Evolutionary conservation across 306 rosid species (phyloP).

Genomic region (Cyamopsis tetragonoloba): DNA sequence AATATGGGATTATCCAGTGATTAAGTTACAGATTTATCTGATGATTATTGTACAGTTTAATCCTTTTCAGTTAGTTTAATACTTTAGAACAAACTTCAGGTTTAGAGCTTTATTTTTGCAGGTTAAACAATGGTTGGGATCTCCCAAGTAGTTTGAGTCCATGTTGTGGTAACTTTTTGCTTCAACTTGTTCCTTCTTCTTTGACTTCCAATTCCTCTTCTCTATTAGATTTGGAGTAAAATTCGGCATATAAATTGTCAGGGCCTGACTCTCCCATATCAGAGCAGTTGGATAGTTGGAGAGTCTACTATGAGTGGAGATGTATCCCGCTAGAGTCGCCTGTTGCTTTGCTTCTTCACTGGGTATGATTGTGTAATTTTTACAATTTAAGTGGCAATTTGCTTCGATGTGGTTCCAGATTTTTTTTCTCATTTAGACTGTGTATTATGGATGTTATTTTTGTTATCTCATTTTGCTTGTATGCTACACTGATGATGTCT

Average conservation of each 20-base stretch:
- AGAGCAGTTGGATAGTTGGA: constrained; percentile 59
- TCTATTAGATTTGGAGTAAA: constrained; percentile 16
- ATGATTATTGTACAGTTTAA: neutral
- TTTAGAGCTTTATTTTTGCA: constrained; percentile 30
- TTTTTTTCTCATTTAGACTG: neutral
- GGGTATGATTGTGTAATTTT: constrained; percentile 50
- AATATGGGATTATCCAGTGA: neutral
- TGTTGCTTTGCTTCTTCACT: constrained; percentile 82
- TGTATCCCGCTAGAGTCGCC: constrained; percentile 69
- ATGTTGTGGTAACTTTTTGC: constrained; percentile 60
- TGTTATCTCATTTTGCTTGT: constrained; percentile 19
- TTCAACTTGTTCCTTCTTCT: constrained; percentile 17
- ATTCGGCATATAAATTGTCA: constrained; percentile 37
- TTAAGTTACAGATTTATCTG: neutral
- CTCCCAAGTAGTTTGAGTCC: constrained; percentile 57
- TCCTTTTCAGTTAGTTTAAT: neutral
- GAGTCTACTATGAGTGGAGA: constrained; percentile 84
- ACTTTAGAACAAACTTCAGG: constrained; percentile 9
- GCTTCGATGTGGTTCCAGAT: neutral
- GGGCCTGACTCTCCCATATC: constrained; percentile 48
- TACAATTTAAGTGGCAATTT: neutral
- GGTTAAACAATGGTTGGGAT: constrained; percentile 61
- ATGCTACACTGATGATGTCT: neutral
- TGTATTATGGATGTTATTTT: neutral
- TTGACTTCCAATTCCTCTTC: neutral